A percentile compares a stretch with the other conserved stretches of the same genome.
Evolutionary conservation across 345 rosid species (phyloP).

Genomic region (Pugionium dolabratum): DNA sequence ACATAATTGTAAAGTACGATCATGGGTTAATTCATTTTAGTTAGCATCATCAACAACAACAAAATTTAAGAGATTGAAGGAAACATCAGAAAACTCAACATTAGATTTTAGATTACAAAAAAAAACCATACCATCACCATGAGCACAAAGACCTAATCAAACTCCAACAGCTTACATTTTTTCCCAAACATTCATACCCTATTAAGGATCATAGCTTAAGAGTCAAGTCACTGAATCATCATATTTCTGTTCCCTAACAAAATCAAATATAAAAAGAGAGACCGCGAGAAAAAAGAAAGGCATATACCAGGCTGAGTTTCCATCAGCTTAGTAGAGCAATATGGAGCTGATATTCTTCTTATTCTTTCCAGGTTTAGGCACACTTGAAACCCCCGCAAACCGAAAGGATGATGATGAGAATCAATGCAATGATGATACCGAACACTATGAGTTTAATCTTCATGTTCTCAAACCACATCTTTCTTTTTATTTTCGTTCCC

Average conservation of each 20-base stretch:
- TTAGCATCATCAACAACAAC: neutral
- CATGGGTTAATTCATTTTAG: neutral
- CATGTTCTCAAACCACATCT: slow-evolving; percentile 86
- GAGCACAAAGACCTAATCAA: slow-evolving; percentile 6
- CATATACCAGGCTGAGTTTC: slow-evolving; percentile 2
- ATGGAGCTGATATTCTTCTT: neutral
- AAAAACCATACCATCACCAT: neutral
- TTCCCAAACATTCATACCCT: slow-evolving; percentile 18
- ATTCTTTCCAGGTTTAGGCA: slow-evolving; percentile 15
- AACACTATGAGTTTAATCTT: slow-evolving; percentile 69
- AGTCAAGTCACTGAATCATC: neutral
- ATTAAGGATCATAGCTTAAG: slow-evolving; percentile 8
- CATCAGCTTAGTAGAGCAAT: slow-evolving; percentile 7
- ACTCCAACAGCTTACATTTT: slow-evolving; percentile 12
- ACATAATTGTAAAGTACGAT: neutral
- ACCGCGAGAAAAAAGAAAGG: neutral
- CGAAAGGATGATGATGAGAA: slow-evolving; percentile 61
- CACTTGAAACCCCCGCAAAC: slow-evolving; percentile 65
- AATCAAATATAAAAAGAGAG: slow-evolving; percentile 7
- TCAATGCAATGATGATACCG: slow-evolving; percentile 59
- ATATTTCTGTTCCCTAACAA: slow-evolving; percentile 15
- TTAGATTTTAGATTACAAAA: slow-evolving; percentile 10
- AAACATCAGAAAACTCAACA: slow-evolving; percentile 2
- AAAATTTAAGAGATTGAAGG: neutral
- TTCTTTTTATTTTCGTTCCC: slow-evolving; percentile 68